Percentiles rank a stretch among this genome's conserved stretches.
Conservation (phyloP, 345 rosid genomes). For the Eucalyptus pauciflora region DNA sequence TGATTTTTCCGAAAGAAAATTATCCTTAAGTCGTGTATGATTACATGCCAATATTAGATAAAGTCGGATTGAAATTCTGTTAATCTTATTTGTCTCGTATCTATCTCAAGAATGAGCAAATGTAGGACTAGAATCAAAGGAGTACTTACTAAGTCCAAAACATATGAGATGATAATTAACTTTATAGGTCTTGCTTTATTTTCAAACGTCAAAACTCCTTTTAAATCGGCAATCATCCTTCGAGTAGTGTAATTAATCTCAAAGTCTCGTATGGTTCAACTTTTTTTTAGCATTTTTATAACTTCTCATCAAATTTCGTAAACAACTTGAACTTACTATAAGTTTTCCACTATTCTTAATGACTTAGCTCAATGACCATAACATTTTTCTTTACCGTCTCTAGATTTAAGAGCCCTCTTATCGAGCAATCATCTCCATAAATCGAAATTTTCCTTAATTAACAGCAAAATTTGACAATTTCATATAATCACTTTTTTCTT, state of each 20-base stretch:
- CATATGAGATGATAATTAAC: not conserved
- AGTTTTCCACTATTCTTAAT: not conserved
- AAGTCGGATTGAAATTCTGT: not conserved
- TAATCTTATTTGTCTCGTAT: not conserved
- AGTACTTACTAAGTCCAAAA: not conserved
- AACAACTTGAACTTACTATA: not conserved
- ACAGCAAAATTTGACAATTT: not conserved
- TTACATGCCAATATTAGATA: not conserved
- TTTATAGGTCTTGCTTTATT: not conserved
- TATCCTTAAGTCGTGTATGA: fast-evolving
- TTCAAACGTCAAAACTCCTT: not conserved
- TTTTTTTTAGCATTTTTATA: not conserved
- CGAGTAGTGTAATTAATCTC: not conserved
- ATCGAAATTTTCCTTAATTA: not conserved
- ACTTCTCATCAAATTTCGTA: not conserved
- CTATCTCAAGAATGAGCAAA: not conserved
- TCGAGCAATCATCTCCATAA: not conserved
- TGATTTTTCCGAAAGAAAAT: not conserved
- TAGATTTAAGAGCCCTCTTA: not conserved
- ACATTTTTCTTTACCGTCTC: not conserved
- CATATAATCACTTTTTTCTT: not conserved
- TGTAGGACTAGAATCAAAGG: not conserved
- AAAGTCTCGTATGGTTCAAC: not conserved
- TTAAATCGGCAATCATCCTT: not conserved
- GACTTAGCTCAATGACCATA: not conserved